Conservation (phyloP, 257 asterid species). For the Gynochthodes officinalis region DNA sequence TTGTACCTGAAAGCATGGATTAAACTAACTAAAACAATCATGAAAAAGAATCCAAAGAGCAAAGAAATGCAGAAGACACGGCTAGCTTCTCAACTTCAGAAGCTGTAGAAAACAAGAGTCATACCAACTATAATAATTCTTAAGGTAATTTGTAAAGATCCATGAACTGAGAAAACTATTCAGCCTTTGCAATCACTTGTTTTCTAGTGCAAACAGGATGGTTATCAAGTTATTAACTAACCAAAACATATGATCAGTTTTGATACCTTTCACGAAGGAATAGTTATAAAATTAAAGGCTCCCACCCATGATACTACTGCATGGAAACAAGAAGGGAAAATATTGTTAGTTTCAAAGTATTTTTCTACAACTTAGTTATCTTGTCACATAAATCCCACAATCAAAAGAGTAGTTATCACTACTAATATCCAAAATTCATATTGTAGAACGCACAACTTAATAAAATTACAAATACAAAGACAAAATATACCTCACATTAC, state of each 20-base stretch:
- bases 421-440: not conserved
- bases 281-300: no score
- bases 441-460: not conserved
- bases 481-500: conserved; percentile 72
- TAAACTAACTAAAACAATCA: not conserved
- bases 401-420: not conserved
- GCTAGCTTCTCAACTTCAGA: no score
- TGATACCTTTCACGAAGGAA: no score
- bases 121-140: not conserved
- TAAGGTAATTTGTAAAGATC: not conserved
- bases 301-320: no score
- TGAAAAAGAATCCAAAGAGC: not conserved
- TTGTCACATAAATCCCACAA: not conserved
- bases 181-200: no score
- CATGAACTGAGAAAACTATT: no score
- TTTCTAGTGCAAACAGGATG: no score
- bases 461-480: not conserved
- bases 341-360: not conserved
- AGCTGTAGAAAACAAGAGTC: not conserved
- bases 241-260: no score
- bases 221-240: no score
- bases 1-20: conserved; percentile 72
- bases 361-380: not conserved
- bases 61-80: no score
- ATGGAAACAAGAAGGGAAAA: no score